Percentiles rank a stretch among this genome's conserved stretches.
phyloP scores from a whole-genome alignment of 2,329 filamentous ascomycete genomes.

The Fonsecaea pedrosoi region DNA sequence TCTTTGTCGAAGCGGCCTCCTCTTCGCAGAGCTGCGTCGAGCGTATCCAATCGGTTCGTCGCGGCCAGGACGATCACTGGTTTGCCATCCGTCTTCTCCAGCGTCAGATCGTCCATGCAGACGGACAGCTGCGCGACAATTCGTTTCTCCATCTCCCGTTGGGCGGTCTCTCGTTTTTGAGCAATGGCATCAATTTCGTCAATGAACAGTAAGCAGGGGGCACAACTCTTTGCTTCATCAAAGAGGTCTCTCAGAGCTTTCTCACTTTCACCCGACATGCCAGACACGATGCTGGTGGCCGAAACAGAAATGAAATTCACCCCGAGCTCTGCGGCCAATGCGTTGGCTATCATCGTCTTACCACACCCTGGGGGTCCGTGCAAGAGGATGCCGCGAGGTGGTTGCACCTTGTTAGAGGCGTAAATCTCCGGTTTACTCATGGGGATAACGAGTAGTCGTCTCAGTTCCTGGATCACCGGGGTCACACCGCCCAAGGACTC shows the following conservation, averaged over 20 bases:
- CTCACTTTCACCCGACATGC: conserved; percentile 88
- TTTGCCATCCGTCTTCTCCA: conserved; percentile 74
- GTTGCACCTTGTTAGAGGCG: conserved; percentile 68
- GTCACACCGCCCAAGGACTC: conserved; percentile 79
- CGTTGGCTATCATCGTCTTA: conserved; percentile 83
- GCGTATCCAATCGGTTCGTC: conserved; percentile 83
- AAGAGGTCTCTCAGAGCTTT: conserved; percentile 85
- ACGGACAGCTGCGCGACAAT: conserved; percentile 83
- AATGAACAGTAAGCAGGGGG: conserved; percentile 89
- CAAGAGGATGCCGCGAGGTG: conserved; percentile 75
- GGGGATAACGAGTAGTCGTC: conserved; percentile 74
- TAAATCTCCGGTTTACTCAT: conserved; percentile 73
- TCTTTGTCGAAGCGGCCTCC: conserved; percentile 81
- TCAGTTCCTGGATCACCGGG: conserved; percentile 71
- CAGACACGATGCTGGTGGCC: conserved; percentile 79
- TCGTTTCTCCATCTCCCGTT: conserved; percentile 87
- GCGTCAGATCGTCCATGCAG: conserved; percentile 82
- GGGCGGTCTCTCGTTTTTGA: conserved; percentile 80
- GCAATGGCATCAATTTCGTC: conserved; percentile 93
- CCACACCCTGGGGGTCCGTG: conserved; percentile 86
- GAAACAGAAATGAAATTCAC: conserved; percentile 83
- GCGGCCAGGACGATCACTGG: conserved; percentile 90
- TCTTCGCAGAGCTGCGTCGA: conserved; percentile 78
- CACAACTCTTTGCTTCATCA: conserved; percentile 83
- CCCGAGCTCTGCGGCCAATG: conserved; percentile 75